Conservation (phyloP, 192 early-diverging fungal genomes). For the Coemansia sp. region DNA sequence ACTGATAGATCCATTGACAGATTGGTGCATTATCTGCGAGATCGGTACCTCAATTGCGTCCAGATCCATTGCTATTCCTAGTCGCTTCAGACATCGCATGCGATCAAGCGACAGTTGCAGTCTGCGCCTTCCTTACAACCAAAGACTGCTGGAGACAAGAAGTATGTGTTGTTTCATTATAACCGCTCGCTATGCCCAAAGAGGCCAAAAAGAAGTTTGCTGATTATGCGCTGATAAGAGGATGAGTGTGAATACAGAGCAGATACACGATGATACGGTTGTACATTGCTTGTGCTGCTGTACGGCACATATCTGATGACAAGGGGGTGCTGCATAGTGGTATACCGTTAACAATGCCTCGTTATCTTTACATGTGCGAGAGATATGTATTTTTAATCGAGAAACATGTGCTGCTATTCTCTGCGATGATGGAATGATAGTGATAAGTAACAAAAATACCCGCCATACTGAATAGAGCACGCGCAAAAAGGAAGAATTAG, state of each 20-base stretch:
- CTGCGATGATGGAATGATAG: not conserved
- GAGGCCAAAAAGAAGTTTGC: not conserved
- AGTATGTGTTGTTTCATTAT: too few relatives aligned
- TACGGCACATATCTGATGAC: conserved; percentile 3
- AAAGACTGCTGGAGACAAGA: too few relatives aligned
- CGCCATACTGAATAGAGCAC: too few relatives aligned
- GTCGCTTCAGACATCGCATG: too few relatives aligned
- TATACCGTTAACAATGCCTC: not conserved
- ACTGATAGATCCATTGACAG: too few relatives aligned
- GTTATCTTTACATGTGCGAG: not conserved
- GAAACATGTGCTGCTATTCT: not conserved
- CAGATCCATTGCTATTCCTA: not conserved
- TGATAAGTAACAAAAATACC: too few relatives aligned
- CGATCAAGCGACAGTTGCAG: too few relatives aligned
- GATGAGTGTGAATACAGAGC: too few relatives aligned
- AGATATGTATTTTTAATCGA: not conserved
- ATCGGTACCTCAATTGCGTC: not conserved
- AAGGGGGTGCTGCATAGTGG: not conserved
- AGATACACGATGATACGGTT: too few relatives aligned
- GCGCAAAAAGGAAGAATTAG: too few relatives aligned
- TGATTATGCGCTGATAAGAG: not conserved
- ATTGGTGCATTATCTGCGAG: conserved; percentile 1
- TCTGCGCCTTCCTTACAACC: too few relatives aligned
- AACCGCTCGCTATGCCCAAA: too few relatives aligned
- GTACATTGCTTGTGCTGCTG: not conserved